Evolutionary conservation across 129 eudicot species (phyloP), one percentile per base, ranked within the genome.

Genomic region (Deinandra increscens): DNA sequence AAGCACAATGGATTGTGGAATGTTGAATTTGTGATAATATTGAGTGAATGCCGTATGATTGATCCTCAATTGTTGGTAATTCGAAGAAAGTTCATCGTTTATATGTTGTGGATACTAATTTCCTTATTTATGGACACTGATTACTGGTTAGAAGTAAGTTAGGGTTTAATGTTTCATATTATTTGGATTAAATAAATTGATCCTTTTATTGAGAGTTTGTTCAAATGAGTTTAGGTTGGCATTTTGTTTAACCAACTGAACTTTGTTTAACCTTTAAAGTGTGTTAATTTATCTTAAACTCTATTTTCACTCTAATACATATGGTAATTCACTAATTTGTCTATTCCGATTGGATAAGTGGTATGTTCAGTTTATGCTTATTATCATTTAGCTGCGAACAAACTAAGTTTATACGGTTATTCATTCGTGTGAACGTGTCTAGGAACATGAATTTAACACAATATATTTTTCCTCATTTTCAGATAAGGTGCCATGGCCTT

Each of bases 401-500:
- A 61, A 19, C 42, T 63, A 22, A 22, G 3, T 72, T 14, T 17
- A 18, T 17, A 62, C 9, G 0, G 29, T 71, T 73, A 18, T 15
- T 51, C 15, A 18, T 74, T 26, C 31, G 31, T 26, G 44, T 74
- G 13, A 59, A 46, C 46, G 39, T 69, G 26, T 36, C 36, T 20
- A 68, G 33, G 8, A 34, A 44, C 49, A 26, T 55, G 49, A 66
- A 4, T 33, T 10, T 75, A 58, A 76, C 75, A 2, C 39, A 31
- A 61, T 60, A 9, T 48, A 68, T 17, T 23, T 68, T 4, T 60
- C 36, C 23, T 76, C 20, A 26, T 39, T 77, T 77, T 38, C 81
- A 77, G 81, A 39, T 69, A 61, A 45, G 38, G 63, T 18, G 63
- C 43, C 18, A 81, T 81, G 85, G 85, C 85, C 14, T 41, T 73